Evolutionary conservation across 2,329 filamentous ascomycete species (phyloP).

Genomic region (Lithohypha guttulata): DNA sequence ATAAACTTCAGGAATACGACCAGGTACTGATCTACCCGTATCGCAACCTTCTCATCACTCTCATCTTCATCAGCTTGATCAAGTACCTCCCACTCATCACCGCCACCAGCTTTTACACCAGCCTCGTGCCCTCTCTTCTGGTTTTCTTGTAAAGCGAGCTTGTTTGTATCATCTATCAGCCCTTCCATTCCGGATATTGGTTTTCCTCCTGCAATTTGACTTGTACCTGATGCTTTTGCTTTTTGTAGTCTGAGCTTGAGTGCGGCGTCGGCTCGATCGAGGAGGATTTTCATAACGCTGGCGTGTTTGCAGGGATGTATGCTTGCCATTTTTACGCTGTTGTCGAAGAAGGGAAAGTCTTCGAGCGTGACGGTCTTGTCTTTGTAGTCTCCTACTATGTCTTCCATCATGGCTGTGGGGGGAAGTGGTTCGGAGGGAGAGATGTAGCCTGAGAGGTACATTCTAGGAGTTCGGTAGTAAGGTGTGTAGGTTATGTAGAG

Average conservation of each 20-base stretch:
- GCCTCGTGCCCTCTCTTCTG: conserved; percentile 31
- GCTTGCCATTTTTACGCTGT: conserved; percentile 87
- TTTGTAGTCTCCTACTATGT: conserved; percentile 92
- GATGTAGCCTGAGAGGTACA: conserved; percentile 87
- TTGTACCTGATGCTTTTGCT: conserved; percentile 50
- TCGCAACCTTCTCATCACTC: conserved; percentile 36
- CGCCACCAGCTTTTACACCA: conserved; percentile 30
- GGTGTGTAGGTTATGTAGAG: conserved; percentile 97
- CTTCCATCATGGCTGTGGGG: conserved; percentile 85
- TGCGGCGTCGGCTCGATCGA: conserved; percentile 88
- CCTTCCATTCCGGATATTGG: conserved; percentile 62
- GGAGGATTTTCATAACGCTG: conserved; percentile 91
- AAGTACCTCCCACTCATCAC: conserved; percentile 55
- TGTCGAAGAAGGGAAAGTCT: conserved; percentile 90
- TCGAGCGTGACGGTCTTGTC: conserved; percentile 98
- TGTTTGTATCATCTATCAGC: conserved; percentile 67
- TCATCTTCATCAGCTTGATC: conserved; percentile 39
- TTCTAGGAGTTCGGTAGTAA: conserved; percentile 88
- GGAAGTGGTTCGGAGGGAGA: conserved; percentile 69
- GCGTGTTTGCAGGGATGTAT: conserved; percentile 97
- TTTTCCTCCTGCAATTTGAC: conserved; percentile 30
- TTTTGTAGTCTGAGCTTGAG: conserved; percentile 81
- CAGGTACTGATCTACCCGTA: conserved; percentile 41
- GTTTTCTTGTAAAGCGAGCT: conserved; percentile 34
- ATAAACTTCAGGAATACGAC: conserved; percentile 55